phyloP scores from a whole-genome alignment of 306 rosid genomes.

The Vicia faba region DNA sequence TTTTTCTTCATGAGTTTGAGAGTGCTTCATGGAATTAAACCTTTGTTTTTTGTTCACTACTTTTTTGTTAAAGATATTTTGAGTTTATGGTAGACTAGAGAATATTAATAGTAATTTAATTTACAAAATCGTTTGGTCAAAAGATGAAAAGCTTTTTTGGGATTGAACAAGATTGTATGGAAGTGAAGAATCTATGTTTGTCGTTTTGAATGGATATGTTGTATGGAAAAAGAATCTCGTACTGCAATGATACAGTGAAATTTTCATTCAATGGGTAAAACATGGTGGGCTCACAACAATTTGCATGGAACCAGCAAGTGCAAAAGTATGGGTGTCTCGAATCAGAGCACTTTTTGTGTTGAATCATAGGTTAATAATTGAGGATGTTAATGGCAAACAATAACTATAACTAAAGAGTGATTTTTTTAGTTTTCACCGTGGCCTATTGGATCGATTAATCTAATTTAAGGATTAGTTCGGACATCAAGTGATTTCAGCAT shows the following conservation, averaged over 20 bases:
- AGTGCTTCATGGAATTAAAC: slow-evolving; percentile 33
- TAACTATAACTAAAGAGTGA: too few species aligned
- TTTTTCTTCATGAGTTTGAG: slow-evolving; percentile 46
- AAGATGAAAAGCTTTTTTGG: background rate
- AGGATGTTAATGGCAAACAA: background rate
- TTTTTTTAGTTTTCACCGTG: too few species aligned
- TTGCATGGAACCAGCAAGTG: slow-evolving; percentile 29
- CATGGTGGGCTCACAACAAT: slow-evolving; percentile 9
- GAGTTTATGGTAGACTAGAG: slow-evolving; percentile 49
- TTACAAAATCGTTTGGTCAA: slow-evolving; percentile 19
- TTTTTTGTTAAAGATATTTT: slow-evolving; percentile 32
- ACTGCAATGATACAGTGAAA: slow-evolving; percentile 9
- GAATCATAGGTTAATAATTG: slow-evolving; percentile 25
- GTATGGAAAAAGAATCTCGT: slow-evolving; percentile 34
- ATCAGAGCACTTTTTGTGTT: slow-evolving; percentile 1
- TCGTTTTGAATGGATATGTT: slow-evolving; percentile 31
- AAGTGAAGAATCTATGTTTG: slow-evolving; percentile 26
- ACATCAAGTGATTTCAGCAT: too few species aligned
- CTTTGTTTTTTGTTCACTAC: background rate
- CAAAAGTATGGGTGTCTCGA: slow-evolving; percentile 5
- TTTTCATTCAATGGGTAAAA: slow-evolving; percentile 30
- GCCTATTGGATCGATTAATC: too few species aligned
- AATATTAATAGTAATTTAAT: slow-evolving; percentile 10
- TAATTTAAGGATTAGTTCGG: too few species aligned
- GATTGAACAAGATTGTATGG: slow-evolving; percentile 12